Conservation (phyloP, 2,329 filamentous ascomycete species). For the Cercospora sesami region DNA sequence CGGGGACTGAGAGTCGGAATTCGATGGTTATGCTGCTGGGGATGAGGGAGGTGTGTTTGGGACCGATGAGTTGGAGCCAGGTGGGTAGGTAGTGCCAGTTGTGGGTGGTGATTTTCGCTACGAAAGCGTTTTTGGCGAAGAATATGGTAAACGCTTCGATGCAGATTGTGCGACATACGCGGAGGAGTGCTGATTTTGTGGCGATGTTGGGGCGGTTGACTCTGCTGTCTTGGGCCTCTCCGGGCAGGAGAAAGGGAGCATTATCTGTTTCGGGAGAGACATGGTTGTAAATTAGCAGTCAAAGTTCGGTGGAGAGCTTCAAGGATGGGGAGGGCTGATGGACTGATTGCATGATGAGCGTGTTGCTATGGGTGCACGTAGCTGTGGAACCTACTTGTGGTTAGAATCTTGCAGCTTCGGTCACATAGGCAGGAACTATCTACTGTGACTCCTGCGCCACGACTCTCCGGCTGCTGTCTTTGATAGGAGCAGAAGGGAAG, state of each 20-base stretch:
- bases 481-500: background rate
- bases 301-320: background rate
- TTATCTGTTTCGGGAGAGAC: background rate
- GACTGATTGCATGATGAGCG: background rate
- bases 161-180: background rate
- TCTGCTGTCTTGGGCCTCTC: background rate
- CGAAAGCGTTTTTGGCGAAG: background rate
- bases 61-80: background rate
- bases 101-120: background rate
- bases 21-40: background rate
- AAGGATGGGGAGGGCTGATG: background rate
- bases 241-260: no score
- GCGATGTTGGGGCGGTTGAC: background rate
- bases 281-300: background rate
- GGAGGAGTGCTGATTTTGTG: background rate
- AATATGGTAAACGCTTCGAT: background rate
- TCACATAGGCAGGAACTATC: background rate
- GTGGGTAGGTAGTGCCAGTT: background rate
- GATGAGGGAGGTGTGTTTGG: background rate
- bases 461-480: background rate
- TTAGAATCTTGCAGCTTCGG: no score
- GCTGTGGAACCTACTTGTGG: no score
- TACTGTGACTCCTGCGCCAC: background rate
- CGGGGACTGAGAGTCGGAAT: background rate
- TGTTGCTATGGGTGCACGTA: background rate